Evolutionary conservation across 2,329 filamentous ascomycete genomes (phyloP), one percentile per base, ranked within the genome.

Genomic region (Massarina eburnea): DNA sequence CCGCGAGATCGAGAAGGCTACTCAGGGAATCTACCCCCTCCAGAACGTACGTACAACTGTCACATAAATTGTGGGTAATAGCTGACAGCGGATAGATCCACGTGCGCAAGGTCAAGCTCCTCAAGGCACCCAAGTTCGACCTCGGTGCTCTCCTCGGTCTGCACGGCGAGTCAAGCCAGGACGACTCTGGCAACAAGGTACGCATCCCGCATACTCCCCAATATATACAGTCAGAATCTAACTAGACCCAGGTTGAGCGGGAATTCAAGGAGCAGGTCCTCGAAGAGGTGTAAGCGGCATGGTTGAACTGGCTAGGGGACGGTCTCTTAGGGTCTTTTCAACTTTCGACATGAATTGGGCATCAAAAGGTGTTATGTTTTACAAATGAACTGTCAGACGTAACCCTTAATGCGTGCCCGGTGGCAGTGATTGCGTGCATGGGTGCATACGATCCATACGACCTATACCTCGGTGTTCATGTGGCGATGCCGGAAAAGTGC

Each of bases 21-120:
- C 91, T 63, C 91, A 96, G 81, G 92, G 94, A 78, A 99, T 99
- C 80, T 99, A 99, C 81, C 94, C 94, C 66, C 88, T 99, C 73
- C 94, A 97, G 83, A 96, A 97, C 79, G 94, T 96, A 80, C 57
- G 75, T 74, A 49, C 20, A 14, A 45, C 19, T 29, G 9, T 34
- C 34, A n/a, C 38, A 64, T 67, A 43, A 24, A 46, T 7, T 26
- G 27, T 30, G 41, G 10, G 15, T 14, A 46, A 39, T 39, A 34
- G 57, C 59, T 70, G 58, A 68, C 39, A 37, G 21, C 20, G 24
- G 19, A 24, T 66, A 97, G 91, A 91, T 97, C 71, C 94, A 99
- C 83, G 96, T 99, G 79, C 91, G 94, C 79, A 99, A 99, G 86
- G 92, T 99, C 72, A 99, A 99, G 87, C 89, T 99, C 67, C 83